These are phyloP conservation scores for Erodium chrysanthum DNA, from an alignment of 441 rosid species.

Conservation along the genomic window DNA sequence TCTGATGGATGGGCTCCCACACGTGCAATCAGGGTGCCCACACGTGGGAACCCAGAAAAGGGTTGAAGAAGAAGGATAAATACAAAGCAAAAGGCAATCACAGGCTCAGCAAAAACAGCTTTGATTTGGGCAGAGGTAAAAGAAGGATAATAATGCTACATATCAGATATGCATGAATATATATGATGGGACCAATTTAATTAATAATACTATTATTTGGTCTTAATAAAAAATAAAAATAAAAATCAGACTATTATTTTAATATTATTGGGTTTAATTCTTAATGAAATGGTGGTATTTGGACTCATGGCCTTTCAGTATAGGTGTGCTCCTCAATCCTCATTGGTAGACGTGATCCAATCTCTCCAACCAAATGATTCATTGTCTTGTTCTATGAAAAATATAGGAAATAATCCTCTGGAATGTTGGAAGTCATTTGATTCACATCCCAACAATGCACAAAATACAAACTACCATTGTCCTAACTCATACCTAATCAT, in stretches of 20 bases:
- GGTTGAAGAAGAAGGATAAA: background rate
- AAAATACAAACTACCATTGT: background rate
- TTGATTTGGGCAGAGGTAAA: background rate
- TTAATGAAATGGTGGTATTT: background rate
- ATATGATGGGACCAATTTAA: no score
- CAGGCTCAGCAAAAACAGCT: background rate
- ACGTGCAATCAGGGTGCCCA: background rate
- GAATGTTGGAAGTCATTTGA: slow-evolving; percentile 3
- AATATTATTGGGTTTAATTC: background rate
- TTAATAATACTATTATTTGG: no score
- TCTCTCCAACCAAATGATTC: slow-evolving; percentile 16
- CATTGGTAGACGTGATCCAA: no score
- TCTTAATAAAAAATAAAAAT: no score
- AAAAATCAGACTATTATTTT: no score
- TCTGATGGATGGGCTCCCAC: background rate
- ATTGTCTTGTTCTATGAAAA: slow-evolving; percentile 21
- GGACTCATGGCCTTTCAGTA: no score
- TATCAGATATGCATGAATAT: background rate
- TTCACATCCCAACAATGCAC: slow-evolving; percentile 11
- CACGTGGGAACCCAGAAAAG: background rate
- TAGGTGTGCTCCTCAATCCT: no score
- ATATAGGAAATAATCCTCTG: slow-evolving; percentile 10
- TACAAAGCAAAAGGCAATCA: background rate
- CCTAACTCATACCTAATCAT: slow-evolving; percentile 1
- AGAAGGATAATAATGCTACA: background rate